Percentiles rank a stretch among this genome's conserved stretches.
Conservation (phyloP, 305 asterid species). For the Solanum chacoense region DNA sequence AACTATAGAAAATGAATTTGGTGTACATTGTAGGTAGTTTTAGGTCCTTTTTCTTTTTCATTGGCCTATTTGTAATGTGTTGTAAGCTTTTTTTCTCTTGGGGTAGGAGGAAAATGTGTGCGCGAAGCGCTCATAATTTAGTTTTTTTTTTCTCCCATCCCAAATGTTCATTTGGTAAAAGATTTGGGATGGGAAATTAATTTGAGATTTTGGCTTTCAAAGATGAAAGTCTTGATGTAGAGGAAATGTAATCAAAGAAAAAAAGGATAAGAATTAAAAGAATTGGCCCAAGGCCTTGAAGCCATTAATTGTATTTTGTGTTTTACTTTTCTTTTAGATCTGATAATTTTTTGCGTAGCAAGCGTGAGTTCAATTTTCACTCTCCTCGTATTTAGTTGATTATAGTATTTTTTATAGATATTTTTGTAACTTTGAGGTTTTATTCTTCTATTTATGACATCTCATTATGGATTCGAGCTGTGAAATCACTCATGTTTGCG, state of each 20-base stretch:
- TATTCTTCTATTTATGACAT: background rate
- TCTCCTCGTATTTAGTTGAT: background rate
- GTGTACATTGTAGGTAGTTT: slow-evolving; percentile 11
- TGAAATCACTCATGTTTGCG: background rate
- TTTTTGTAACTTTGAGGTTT: background rate
- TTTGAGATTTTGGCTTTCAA: slow-evolving; percentile 6
- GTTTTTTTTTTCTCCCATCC: background rate
- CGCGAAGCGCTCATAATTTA: slow-evolving; percentile 12
- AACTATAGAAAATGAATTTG: background rate
- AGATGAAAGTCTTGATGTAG: slow-evolving; percentile 1
- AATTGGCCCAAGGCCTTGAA: slow-evolving; percentile 2
- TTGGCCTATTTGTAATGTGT: slow-evolving; percentile 2
- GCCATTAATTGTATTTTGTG: background rate
- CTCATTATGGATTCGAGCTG: background rate
- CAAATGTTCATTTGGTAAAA: background rate
- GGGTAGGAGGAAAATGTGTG: slow-evolving; percentile 7
- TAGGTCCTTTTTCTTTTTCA: background rate
- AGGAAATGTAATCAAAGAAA: background rate
- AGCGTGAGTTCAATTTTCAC: background rate
- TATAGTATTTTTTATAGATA: background rate
- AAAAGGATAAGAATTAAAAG: background rate
- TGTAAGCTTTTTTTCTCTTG: background rate
- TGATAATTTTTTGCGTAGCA: background rate
- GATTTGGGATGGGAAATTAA: background rate
- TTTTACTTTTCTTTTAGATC: background rate